Percentiles rank a stretch among this genome's conserved stretches.
These are phyloP conservation scores for Populus hybrid DNA, from an alignment of 441 rosid species.

Conservation along the genomic window DNA sequence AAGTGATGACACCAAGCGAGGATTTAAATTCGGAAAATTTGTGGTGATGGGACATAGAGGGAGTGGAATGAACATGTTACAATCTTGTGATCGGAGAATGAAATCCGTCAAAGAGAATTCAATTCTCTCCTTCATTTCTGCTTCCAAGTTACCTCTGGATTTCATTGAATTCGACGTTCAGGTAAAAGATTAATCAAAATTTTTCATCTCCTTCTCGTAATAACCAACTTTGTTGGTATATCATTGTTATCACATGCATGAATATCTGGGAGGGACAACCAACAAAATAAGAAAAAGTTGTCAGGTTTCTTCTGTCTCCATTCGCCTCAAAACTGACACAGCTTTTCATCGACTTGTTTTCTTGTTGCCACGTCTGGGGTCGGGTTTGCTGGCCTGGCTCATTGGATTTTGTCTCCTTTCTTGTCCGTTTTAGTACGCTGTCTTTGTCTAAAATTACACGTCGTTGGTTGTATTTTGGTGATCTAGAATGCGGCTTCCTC, in stretches of 20 bases:
- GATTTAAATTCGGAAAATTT: slow-evolving; percentile 52
- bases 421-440: neutral
- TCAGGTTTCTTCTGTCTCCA: slow-evolving; percentile 5
- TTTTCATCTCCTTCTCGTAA: neutral
- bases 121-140: slow-evolving; percentile 62
- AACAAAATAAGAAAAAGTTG: neutral
- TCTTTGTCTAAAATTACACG: neutral
- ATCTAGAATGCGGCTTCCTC: neutral
- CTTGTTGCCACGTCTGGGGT: neutral
- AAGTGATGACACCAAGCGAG: slow-evolving; percentile 18
- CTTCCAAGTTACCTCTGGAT: slow-evolving; percentile 64
- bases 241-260: neutral
- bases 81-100: slow-evolving; percentile 66
- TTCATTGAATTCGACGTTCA: slow-evolving; percentile 92
- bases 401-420: neutral
- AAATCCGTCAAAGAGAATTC: slow-evolving; percentile 70
- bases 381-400: neutral
- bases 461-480: neutral
- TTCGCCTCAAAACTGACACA: slow-evolving; percentile 15
- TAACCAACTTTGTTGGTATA: neutral
- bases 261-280: neutral
- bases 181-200: slow-evolving; percentile 31
- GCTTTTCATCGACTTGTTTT: neutral
- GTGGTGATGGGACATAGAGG: slow-evolving; percentile 88
- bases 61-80: slow-evolving; percentile 68